Conservation (phyloP, 2,329 filamentous ascomycete genomes). For the Aspergillus melleus region DNA sequence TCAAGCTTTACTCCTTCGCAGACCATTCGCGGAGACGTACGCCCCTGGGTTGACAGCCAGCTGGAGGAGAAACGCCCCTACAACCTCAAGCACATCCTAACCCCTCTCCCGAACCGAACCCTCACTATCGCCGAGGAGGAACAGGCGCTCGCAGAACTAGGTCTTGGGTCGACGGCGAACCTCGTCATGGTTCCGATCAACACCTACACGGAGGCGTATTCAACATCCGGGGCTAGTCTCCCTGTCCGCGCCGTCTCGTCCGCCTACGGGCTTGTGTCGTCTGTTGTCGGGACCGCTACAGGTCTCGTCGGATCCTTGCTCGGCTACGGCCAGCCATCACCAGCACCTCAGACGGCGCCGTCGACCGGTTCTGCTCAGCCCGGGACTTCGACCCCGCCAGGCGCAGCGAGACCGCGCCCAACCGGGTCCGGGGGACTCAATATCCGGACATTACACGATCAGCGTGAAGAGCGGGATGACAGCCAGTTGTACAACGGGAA, state of each 20-base stretch:
- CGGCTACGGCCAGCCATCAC: constrained; percentile 36
- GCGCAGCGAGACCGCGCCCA: constrained; percentile 15
- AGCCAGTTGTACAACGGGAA: constrained; percentile 90
- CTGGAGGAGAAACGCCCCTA: constrained; percentile 65
- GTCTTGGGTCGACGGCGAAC: constrained; percentile 75
- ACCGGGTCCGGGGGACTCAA: constrained; percentile 32
- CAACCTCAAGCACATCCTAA: constrained; percentile 79
- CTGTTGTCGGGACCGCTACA: constrained; percentile 43
- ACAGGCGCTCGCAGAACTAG: constrained; percentile 66
- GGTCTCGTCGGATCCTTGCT: constrained; percentile 46
- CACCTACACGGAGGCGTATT: constrained; percentile 61
- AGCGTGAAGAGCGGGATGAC: constrained; percentile 55
- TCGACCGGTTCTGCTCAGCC: constrained; percentile 2
- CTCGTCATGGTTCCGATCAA: constrained; percentile 75
- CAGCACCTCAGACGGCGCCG: constrained; percentile 8
- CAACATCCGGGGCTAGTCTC: constrained; percentile 37
- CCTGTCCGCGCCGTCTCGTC: constrained; percentile 44
- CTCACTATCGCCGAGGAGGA: constrained; percentile 76
- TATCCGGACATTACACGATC: constrained; percentile 56
- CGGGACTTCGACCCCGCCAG: background rate
- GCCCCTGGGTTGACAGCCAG: constrained; percentile 72
- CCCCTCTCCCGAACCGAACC: constrained; percentile 71
- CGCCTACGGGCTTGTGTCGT: constrained; percentile 45
- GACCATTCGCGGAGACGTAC: constrained; percentile 66
- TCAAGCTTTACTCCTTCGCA: constrained; percentile 66